These are phyloP conservation scores for Penicillium occitanis DNA, from an alignment of 2,329 filamentous ascomycete genomes.

Conservation along the genomic window DNA sequence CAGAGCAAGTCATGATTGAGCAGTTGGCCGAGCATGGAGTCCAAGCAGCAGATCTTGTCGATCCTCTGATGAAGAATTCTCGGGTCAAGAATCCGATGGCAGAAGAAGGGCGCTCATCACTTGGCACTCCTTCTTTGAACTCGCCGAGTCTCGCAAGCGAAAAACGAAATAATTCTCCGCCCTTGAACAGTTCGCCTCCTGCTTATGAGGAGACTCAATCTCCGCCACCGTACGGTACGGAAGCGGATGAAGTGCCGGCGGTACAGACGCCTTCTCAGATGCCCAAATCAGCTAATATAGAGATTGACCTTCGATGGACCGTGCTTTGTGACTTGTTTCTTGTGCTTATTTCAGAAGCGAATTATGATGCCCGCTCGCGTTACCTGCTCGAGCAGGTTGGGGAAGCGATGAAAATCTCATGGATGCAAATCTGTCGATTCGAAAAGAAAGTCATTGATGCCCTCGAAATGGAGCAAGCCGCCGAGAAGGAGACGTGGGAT, in stretches of 20 bases:
- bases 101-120: constrained; percentile 42
- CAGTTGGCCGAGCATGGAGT: constrained; percentile 93
- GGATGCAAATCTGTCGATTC: constrained; percentile 93
- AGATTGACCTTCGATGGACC: constrained; percentile 96
- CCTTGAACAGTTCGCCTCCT: constrained; percentile 40
- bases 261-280: constrained; percentile 82
- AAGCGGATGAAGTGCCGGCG: constrained; percentile 70
- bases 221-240: constrained; percentile 54
- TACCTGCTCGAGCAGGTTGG: constrained; percentile 81
- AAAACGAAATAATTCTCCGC: constrained; percentile 35
- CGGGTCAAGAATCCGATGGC: constrained; percentile 91
- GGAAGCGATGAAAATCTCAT: constrained; percentile 74
- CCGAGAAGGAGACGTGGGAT: constrained; percentile 95
- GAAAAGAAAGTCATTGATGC: constrained; percentile 97
- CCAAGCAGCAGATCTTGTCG: constrained; percentile 76
- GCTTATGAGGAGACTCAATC: constrained; percentile 51
- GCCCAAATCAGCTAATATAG: constrained; percentile 76
- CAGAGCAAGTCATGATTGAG: constrained; percentile 97
- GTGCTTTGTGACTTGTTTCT: constrained; percentile 94
- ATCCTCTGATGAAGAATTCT: constrained; percentile 85
- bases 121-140: constrained; percentile 39
- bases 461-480: constrained; percentile 93
- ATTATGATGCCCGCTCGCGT: constrained; percentile 87
- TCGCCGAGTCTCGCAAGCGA: constrained; percentile 30
- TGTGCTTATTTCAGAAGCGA: constrained; percentile 90